Conservation (phyloP, 805 yeast genomes). For the Suhomyces prunicola region DNA sequence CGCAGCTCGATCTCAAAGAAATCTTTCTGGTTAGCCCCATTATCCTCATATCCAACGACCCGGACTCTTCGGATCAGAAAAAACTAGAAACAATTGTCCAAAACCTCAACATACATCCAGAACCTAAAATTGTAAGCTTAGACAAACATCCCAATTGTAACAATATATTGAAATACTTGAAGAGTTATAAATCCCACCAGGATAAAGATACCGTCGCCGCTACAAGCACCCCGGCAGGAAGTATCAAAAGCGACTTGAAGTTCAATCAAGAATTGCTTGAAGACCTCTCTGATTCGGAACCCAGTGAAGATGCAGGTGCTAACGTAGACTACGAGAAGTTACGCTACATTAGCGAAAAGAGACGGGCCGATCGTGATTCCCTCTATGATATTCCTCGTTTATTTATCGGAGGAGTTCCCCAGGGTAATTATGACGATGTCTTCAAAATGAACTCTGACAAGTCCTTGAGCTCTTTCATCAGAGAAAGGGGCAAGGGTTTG, state of each 20-base stretch:
- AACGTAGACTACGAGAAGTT: not conserved
- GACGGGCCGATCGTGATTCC: not conserved
- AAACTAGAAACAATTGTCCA: constrained; percentile 17
- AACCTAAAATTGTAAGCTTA: constrained; percentile 29
- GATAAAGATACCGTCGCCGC: not conserved
- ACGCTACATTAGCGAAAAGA: not conserved
- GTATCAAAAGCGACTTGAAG: constrained; percentile 8
- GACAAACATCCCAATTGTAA: constrained; percentile 30
- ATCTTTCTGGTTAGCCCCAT: constrained; percentile 31
- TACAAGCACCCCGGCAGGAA: not conserved
- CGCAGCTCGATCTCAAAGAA: constrained; percentile 27
- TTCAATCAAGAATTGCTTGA: constrained; percentile 5
- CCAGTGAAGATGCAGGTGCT: constrained; percentile 7
- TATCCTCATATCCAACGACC: constrained; percentile 23
- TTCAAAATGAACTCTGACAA: constrained; percentile 18
- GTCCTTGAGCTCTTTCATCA: constrained; percentile 21
- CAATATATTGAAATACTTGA: constrained; percentile 23
- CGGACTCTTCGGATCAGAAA: constrained; percentile 12
- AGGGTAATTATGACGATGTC: constrained; percentile 25
- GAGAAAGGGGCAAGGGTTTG: constrained; percentile 25
- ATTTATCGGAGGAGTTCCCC: constrained; percentile 33
- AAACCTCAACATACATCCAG: constrained; percentile 28
- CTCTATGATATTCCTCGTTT: constrained; percentile 27
- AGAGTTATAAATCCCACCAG: constrained; percentile 11
- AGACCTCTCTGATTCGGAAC: constrained; percentile 3